A percentile compares a stretch with the other conserved stretches of the same genome.
Conservation (phyloP, 2,329 filamentous ascomycete genomes). For the Coniochaeta sp. region DNA sequence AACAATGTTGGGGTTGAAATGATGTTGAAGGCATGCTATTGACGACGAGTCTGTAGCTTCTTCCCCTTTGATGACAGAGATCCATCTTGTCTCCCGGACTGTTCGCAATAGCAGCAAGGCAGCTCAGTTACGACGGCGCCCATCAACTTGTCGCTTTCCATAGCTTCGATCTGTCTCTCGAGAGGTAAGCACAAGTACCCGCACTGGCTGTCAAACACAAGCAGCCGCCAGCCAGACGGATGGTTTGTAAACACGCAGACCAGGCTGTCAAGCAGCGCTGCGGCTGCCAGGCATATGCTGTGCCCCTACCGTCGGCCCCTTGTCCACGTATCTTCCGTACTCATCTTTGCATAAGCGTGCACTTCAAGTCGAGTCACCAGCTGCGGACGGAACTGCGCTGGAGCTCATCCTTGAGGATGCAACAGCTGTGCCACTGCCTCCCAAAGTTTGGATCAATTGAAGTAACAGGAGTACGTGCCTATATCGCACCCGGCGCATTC, state of each 20-base stretch:
- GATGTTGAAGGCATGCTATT: not conserved
- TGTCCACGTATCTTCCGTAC: no score
- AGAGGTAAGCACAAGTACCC: not conserved
- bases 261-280: not conserved
- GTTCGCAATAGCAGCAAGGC: not conserved
- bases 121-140: not conserved
- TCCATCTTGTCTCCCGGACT: not conserved
- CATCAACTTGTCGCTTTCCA: not conserved
- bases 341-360: no score
- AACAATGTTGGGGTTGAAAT: not conserved
- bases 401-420: no score
- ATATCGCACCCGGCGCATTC: constrained; percentile 15
- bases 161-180: no score
- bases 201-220: not conserved
- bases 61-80: no score
- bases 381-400: not conserved
- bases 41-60: no score
- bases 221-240: not conserved
- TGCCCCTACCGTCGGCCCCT: not conserved
- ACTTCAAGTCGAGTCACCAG: no score
- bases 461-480: not conserved
- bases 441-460: no score
- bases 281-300: not conserved
- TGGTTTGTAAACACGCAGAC: no score
- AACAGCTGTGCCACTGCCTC: no score